phyloP scores from a whole-genome alignment of 257 asterid species.

The Forsythia suspensa region DNA sequence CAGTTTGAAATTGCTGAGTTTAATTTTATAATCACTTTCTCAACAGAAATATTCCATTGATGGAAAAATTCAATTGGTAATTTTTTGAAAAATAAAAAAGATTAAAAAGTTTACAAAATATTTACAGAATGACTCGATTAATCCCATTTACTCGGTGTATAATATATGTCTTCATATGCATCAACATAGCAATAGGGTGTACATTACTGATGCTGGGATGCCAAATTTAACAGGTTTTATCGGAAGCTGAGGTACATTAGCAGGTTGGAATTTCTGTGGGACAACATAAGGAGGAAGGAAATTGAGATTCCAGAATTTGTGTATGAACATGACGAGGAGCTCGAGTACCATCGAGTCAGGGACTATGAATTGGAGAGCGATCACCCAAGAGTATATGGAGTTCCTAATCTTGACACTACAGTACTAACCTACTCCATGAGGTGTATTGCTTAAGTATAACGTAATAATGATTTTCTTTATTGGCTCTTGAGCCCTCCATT shows the following conservation, averaged over 20 bases:
- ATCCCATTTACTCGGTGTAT: too few relatives aligned
- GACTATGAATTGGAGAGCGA: conserved; percentile 83
- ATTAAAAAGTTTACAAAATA: too few relatives aligned
- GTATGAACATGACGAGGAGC: conserved; percentile 64
- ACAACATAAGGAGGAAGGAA: conserved; percentile 49
- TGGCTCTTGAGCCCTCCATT: neutral
- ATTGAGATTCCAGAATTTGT: conserved; percentile 79
- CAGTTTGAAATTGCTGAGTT: neutral
- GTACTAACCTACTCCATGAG: conserved; percentile 68
- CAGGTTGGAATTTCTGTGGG: conserved; percentile 70
- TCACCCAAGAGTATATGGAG: conserved; percentile 48
- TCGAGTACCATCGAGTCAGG: conserved; percentile 42
- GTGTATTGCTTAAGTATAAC: conserved; percentile 51
- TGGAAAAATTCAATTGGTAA: too few relatives aligned
- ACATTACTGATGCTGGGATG: neutral
- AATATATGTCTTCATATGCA: too few relatives aligned
- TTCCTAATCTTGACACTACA: conserved; percentile 34
- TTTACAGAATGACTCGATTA: too few relatives aligned
- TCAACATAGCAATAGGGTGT: too few relatives aligned
- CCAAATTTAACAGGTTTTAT: conserved; percentile 42
- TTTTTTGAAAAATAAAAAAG: too few relatives aligned
- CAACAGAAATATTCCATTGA: too few relatives aligned
- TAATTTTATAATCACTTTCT: neutral
- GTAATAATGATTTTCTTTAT: neutral
- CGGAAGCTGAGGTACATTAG: conserved; percentile 61